Conservation (phyloP, 2,329 filamentous ascomycete species). For the Aspergillus sp. region DNA sequence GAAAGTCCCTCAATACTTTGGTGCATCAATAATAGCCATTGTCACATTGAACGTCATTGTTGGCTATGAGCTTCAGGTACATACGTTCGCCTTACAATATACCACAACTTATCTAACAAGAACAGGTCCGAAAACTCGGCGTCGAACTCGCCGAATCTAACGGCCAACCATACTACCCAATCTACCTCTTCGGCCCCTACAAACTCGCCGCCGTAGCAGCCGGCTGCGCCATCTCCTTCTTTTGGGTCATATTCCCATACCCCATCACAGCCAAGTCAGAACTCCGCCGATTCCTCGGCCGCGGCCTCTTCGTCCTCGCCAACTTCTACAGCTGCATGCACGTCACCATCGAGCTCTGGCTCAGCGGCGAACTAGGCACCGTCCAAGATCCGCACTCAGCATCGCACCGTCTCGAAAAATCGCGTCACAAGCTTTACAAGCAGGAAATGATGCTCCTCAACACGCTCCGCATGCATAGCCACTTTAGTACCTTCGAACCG, state of each 20-base stretch:
- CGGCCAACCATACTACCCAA: constrained; percentile 64
- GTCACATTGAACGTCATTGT: constrained; percentile 59
- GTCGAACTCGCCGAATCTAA: constrained; percentile 47
- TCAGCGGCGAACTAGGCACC: constrained; percentile 51
- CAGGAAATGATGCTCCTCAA: constrained; percentile 62
- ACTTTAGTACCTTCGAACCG: constrained; percentile 64
- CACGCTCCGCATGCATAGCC: constrained; percentile 56
- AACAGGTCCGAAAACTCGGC: constrained; percentile 49
- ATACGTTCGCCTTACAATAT: neutral
- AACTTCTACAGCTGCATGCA: constrained; percentile 70
- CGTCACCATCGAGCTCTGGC: constrained; percentile 58
- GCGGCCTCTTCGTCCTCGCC: constrained; percentile 64
- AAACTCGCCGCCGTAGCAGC: constrained; percentile 62
- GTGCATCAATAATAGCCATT: constrained; percentile 55
- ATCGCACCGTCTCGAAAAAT: constrained; percentile 45
- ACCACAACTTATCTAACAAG: neutral
- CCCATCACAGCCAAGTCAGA: constrained; percentile 66
- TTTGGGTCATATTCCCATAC: constrained; percentile 73
- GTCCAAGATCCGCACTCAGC: constrained; percentile 9
- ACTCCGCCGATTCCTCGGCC: constrained; percentile 61
- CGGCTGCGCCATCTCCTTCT: constrained; percentile 65
- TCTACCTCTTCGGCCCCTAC: constrained; percentile 67
- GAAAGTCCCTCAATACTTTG: constrained; percentile 61
- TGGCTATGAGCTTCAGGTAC: constrained; percentile 65
- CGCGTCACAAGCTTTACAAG: constrained; percentile 55